Conservation (phyloP, 352 stramenopile genomes). For the Nothophytophthora sp. region DNA sequence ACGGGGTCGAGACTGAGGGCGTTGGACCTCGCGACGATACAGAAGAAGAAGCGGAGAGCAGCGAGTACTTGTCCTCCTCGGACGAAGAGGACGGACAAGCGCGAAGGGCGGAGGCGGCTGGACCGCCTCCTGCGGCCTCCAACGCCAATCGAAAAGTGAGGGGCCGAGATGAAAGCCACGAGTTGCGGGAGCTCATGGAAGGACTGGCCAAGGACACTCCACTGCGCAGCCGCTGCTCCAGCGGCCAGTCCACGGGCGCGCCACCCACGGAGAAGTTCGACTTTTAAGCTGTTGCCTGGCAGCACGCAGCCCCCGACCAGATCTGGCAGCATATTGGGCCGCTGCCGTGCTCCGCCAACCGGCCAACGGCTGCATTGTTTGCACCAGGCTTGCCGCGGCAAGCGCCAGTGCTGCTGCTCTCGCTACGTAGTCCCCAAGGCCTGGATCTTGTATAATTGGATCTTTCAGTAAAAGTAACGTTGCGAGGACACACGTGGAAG, state of each 20-base stretch:
- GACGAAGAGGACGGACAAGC: constrained; percentile 30
- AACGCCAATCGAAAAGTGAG: constrained; percentile 4
- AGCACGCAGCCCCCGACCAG: no score
- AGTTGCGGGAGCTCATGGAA: constrained; percentile 64
- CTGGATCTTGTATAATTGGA: no score
- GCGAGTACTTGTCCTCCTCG: constrained; percentile 15
- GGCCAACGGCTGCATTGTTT: no score
- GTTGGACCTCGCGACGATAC: constrained; percentile 6
- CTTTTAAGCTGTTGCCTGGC: no score
- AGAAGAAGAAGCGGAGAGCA: constrained; percentile 1
- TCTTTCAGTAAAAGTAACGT: no score
- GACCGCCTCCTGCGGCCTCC: constrained; percentile 2
- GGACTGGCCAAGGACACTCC: constrained; percentile 39
- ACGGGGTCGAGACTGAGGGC: constrained; percentile 8
- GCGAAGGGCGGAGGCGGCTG: background rate
- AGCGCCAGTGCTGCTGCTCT: no score
- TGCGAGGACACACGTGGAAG: no score
- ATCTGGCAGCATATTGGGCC: no score
- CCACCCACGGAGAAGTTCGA: constrained; percentile 54
- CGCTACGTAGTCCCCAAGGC: no score
- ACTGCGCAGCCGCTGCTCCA: constrained; percentile 50
- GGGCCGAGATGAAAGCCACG: constrained; percentile 49
- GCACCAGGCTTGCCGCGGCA: no score
- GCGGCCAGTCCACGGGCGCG: constrained; percentile 52
- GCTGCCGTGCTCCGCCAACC: no score